These are phyloP conservation scores for Plasmodium gaboni DNA, from an alignment of 169 alveolate genomes.

Conservation along the genomic window DNA sequence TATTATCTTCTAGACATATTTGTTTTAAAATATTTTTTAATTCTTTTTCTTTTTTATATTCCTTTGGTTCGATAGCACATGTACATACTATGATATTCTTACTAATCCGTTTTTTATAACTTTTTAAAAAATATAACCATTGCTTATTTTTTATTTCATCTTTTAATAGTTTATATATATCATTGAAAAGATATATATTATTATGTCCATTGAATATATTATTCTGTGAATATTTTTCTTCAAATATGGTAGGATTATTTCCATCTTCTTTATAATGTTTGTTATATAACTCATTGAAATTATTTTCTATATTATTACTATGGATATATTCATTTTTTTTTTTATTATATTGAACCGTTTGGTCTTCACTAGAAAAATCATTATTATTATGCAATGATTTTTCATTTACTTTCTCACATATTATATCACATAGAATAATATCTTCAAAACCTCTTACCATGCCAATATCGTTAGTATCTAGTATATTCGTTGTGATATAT, in stretches of 20 bases:
- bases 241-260: too few species aligned
- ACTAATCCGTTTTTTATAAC: slow-evolving; percentile 56
- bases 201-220: background rate
- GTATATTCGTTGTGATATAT: slow-evolving; percentile 49
- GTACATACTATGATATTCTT: slow-evolving; percentile 66
- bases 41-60: slow-evolving; percentile 62
- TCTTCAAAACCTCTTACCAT: slow-evolving; percentile 79
- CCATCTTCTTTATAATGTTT: background rate
- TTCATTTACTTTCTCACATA: slow-evolving; percentile 47
- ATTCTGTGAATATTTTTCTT: background rate
- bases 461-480: slow-evolving; percentile 77
- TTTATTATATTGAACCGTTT: background rate
- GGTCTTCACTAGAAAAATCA: background rate
- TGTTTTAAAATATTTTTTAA: slow-evolving; percentile 39
- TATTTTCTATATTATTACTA: background rate
- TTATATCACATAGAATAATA: slow-evolving; percentile 73
- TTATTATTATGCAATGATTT: background rate
- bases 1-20: slow-evolving; percentile 75
- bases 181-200: background rate
- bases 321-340: too few species aligned
- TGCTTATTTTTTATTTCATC: slow-evolving; percentile 44
- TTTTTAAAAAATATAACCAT: slow-evolving; percentile 63
- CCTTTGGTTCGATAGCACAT: slow-evolving; percentile 72
- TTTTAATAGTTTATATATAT: slow-evolving; percentile 33
- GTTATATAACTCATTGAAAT: background rate